Base-by-base conservation (phyloP, 1,139 yeast genomes). In the Suhomyces maxii region DNA sequence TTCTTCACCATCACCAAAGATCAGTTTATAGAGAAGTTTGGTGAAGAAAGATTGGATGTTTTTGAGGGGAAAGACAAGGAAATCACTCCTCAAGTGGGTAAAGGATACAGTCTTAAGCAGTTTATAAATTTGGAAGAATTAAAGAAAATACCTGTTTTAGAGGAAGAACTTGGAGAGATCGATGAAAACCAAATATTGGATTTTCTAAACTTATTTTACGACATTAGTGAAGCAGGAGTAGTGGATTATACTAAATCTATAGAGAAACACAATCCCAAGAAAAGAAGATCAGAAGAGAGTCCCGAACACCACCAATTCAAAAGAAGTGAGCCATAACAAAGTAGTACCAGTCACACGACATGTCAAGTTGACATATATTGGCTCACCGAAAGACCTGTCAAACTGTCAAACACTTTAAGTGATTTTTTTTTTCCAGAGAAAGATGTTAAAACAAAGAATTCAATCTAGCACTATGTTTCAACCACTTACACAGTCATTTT, bases 11-110 rank as follows among this genome's bases (percentile, higher is more conserved):
- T 85, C 10, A 60, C 73, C 2, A 59, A 66, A 41, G 68, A 68
- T 0, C 77, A 76, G 43, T 86, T 85, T 54, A 54, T 64, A 0
- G 59, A 59, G 1, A 63, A 77, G 36, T 83, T 80, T 59, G 90
- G 91, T 0, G 51, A 50, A 1, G 72, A 71, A 11, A 59, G 73
- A 37, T 49, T 65, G 10, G 38, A 14, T 1, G 30, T 54, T 2
- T 56, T 39, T 26, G 41, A 39, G 3, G 38, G 43, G 4, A 33
- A 38, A 6, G 45, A 42, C 5, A 34, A 44, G 10, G 78, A 73
- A 50, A 52, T 73, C 32, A 68, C 77, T 1, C 77, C 77, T 1
- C 38, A 47, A 0, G 8, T 49, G 3, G 59, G 59, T 3, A 28
- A 51, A 12, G 73, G 72, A 0, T 73, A 73, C 47, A 40, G 40